These are phyloP conservation scores for Boletus tomentosulus DNA, from an alignment of 768 basidiomycete species.

Conservation along the genomic window DNA sequence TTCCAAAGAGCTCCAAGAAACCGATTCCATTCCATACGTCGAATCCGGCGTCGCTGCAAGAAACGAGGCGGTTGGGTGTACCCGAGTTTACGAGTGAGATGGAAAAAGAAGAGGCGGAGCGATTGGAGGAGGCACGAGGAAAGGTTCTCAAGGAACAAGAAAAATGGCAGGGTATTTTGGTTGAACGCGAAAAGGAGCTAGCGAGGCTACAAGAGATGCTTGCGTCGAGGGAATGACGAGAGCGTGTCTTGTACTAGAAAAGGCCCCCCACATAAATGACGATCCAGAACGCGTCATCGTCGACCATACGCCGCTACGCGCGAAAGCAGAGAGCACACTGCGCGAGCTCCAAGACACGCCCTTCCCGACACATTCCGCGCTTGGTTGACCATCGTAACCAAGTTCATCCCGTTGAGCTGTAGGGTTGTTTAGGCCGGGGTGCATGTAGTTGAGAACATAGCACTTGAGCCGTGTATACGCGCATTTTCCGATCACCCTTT, in stretches of 20 bases:
- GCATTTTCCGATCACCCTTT: no score
- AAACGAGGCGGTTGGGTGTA: slow-evolving; percentile 55
- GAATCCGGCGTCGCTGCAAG: slow-evolving; percentile 57
- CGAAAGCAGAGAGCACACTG: no score
- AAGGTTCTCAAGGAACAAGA: slow-evolving; percentile 73
- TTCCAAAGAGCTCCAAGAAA: slow-evolving; percentile 56
- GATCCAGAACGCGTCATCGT: no score
- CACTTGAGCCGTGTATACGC: no score
- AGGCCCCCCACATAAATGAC: no score
- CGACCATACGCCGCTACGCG: no score
- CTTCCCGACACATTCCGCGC: no score
- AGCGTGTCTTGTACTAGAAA: background rate
- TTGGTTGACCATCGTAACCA: no score
- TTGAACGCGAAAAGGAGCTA: slow-evolving; percentile 81
- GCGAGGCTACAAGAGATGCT: slow-evolving; percentile 57
- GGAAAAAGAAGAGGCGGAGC: slow-evolving; percentile 82
- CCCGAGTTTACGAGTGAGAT: slow-evolving; percentile 84
- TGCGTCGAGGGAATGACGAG: slow-evolving; percentile 12
- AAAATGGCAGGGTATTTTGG: slow-evolving; percentile 58
- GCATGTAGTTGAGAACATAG: no score
- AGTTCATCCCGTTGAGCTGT: no score
- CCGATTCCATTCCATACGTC: slow-evolving; percentile 72
- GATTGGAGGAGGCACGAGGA: slow-evolving; percentile 73
- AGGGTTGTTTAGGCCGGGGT: no score
- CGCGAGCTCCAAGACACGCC: no score